A percentile compares a stretch with the other conserved stretches of the same genome.
Evolutionary conservation across 2,329 filamentous ascomycete species (phyloP).

Genomic region (Aspergillus aculeatinus): DNA sequence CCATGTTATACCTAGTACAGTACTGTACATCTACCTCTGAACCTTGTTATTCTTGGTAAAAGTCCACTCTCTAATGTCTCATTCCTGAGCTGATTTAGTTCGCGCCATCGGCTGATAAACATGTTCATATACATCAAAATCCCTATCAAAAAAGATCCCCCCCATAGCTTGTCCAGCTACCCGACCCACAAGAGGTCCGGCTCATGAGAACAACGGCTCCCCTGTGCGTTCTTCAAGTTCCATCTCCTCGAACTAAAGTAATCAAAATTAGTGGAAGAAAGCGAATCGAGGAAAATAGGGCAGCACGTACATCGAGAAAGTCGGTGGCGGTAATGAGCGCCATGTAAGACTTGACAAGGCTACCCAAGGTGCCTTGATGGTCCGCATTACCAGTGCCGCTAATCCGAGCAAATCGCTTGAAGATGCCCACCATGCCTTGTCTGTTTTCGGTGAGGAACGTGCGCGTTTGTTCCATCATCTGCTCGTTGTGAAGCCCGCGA

Average conservation of each 20-base stretch:
- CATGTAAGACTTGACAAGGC: slow-evolving; percentile 81
- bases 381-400: slow-evolving; percentile 51
- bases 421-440: slow-evolving; percentile 78
- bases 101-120: background rate
- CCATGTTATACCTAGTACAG: too few relatives aligned
- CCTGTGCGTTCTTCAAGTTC: slow-evolving; percentile 33
- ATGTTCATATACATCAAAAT: slow-evolving; percentile 15
- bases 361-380: slow-evolving; percentile 65
- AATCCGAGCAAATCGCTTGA: slow-evolving; percentile 85
- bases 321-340: slow-evolving; percentile 77
- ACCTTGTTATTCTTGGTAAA: too few relatives aligned
- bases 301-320: slow-evolving; percentile 73
- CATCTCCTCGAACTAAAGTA: slow-evolving; percentile 43
- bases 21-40: too few relatives aligned
- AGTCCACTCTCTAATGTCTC: background rate
- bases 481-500: slow-evolving; percentile 75
- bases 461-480: slow-evolving; percentile 69
- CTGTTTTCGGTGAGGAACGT: slow-evolving; percentile 80
- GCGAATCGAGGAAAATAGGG: too few relatives aligned
- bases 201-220: slow-evolving; percentile 36
- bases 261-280: slow-evolving; percentile 15
- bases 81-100: background rate
- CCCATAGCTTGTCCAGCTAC: background rate
- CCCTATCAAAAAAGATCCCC: slow-evolving; percentile 14
- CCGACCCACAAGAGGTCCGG: background rate